Evolutionary conservation across 257 asterid genomes (phyloP).

Genomic region (Fraxinus quadrangulata): DNA sequence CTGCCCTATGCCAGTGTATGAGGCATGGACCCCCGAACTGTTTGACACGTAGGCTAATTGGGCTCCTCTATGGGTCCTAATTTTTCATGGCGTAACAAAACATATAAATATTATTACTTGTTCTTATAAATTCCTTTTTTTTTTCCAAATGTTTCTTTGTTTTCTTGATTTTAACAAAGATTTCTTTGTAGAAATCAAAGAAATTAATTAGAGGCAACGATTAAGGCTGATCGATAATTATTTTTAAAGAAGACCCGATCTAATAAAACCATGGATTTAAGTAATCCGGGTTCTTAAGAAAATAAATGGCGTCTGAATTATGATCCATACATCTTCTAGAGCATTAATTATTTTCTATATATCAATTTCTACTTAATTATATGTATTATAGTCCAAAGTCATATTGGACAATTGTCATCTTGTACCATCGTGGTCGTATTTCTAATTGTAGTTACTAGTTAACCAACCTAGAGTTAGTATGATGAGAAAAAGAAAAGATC

Average conservation of each 20-base stretch:
- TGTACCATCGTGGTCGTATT: not conserved
- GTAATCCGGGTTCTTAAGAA: not conserved
- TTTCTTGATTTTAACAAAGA: not conserved
- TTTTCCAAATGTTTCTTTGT: not conserved
- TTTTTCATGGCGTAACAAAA: too few relatives aligned
- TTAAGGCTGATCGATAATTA: not conserved
- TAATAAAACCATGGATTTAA: not conserved
- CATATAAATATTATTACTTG: not conserved
- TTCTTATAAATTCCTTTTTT: not conserved
- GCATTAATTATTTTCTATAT: not conserved
- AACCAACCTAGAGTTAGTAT: too few relatives aligned
- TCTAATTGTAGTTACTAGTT: not conserved
- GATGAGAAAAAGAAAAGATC: too few relatives aligned
- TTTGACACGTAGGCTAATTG: too few relatives aligned
- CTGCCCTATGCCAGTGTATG: too few relatives aligned
- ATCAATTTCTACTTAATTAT: too few relatives aligned
- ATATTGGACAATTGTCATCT: not conserved
- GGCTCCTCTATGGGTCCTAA: too few relatives aligned
- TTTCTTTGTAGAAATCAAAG: not conserved
- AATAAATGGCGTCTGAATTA: not conserved
- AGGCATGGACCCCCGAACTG: too few relatives aligned
- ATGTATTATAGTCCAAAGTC: not conserved
- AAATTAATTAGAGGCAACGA: not conserved
- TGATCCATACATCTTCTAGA: not conserved
- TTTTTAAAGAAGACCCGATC: not conserved